Conservation (phyloP, 768 basidiomycete genomes). For the Pleurotus sapidus region DNA sequence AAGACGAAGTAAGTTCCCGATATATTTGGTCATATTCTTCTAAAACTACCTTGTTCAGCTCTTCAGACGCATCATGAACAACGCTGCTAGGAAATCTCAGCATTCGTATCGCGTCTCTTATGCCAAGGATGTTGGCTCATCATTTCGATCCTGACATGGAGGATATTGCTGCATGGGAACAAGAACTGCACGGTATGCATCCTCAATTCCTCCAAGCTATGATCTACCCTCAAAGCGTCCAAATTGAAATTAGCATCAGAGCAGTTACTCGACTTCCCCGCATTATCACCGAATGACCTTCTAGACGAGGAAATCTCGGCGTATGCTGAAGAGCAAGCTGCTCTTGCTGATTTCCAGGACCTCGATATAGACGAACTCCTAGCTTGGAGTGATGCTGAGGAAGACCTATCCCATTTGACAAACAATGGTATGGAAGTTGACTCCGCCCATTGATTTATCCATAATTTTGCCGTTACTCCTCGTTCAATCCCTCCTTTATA, state of each 20-base stretch:
- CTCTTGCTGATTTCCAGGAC: conserved; percentile 12
- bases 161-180: conserved; percentile 60
- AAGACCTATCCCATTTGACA: background rate
- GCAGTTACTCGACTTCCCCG: background rate
- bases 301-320: conserved; percentile 12
- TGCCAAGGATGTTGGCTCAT: conserved; percentile 67
- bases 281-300: conserved; percentile 1
- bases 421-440: conserved; percentile 1
- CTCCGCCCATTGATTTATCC: background rate
- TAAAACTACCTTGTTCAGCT: conserved; percentile 36
- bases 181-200: conserved; percentile 42
- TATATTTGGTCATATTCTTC: conserved; percentile 3
- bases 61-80: conserved; percentile 62
- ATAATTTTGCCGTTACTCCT: background rate
- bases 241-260: background rate
- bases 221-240: background rate
- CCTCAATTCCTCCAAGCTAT: background rate
- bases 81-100: conserved; percentile 42
- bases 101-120: conserved; percentile 65
- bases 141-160: conserved; percentile 74
- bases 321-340: conserved; percentile 13
- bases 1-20: conserved; percentile 52
- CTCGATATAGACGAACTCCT: conserved; percentile 11
- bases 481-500: background rate
- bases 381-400: conserved; percentile 5